Evolutionary conservation across 1,284 basidiomycete genomes (phyloP), one percentile per base, ranked within the genome.

Genomic region (Leccinum subspadiceum): DNA sequence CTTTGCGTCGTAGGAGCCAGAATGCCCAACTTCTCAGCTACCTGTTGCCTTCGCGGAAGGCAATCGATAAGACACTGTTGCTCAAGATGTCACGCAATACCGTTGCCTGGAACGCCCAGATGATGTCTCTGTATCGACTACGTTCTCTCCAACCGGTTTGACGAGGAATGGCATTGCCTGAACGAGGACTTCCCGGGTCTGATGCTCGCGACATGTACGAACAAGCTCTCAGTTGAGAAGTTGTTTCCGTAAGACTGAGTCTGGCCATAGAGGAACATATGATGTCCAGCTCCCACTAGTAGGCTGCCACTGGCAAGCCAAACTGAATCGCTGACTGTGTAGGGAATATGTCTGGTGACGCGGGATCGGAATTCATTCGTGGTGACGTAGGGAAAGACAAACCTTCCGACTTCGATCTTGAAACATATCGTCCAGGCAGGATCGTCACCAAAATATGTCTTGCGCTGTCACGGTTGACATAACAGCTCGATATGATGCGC

Each of bases 361-460:
- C 37, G 49, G 44, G 54, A 20, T 67, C 49, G 60, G 56, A 31
- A 26, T 35, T 17, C 3, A 29, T 12, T 29, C 20, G 35, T 37
- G 15, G 51, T 46, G n/a, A 53, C 8, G 39, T 26, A 20, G 20
- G 24, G 44, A 51, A 56, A 41, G 55, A 53, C 39, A 73, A 80
- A 92, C 91, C 79, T 80, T 63, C 81, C 80, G 52, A 93, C 79
- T 52, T 92, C 87, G 53, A 96, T 81, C 35, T 77, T 86, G 67
- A 85, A 81, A 67, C 92, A 90, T 26, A 88, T 79, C 5, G 83
- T 83, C 93, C 93, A 96, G 5, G 87, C 88, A 22, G 90, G 86
- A 15, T 84, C 85, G 54, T 89, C 84, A 63, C 92, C 89, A 57
- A 93, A 93, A 72, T 96, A 96, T 5, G 90, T 92, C 84, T 93